Conservation (phyloP, 2,329 filamentous ascomycete species). For the Paraphaeosphaeria minitans region DNA sequence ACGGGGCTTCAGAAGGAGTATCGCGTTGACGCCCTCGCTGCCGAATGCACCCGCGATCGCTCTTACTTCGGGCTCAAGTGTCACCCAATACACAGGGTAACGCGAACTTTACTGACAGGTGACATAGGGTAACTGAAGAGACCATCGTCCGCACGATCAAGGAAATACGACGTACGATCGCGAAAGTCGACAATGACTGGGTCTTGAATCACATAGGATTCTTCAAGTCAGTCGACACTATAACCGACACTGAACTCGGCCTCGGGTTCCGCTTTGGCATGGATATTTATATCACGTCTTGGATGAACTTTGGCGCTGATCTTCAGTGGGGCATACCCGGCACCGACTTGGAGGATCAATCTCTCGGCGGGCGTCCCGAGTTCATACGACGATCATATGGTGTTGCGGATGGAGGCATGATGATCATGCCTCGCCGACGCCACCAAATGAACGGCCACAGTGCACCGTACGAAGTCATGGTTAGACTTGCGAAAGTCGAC, state of each 20-base stretch:
- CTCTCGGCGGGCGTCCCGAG: conserved; percentile 37
- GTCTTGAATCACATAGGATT: conserved; percentile 35
- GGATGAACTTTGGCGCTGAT: conserved; percentile 43
- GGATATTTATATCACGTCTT: conserved; percentile 44
- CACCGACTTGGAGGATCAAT: conserved; percentile 28
- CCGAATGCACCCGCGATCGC: neutral
- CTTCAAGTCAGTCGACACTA: conserved; percentile 35
- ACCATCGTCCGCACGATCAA: conserved; percentile 37
- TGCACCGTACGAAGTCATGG: conserved; percentile 43
- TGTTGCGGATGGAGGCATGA: conserved; percentile 41
- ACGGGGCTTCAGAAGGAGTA: neutral
- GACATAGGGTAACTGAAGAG: conserved; percentile 34
- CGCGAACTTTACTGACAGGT: conserved; percentile 10
- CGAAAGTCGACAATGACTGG: conserved; percentile 40
- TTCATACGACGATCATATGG: conserved; percentile 40
- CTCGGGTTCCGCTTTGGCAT: conserved; percentile 36
- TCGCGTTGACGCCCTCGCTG: neutral
- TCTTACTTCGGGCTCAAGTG: neutral
- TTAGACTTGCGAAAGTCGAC: conserved; percentile 40
- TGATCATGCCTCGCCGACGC: conserved; percentile 41
- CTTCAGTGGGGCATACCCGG: conserved; percentile 42
- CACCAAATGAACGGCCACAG: conserved; percentile 27
- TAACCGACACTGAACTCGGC: conserved; percentile 38
- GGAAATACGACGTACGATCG: conserved; percentile 34
- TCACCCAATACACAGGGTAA: conserved; percentile 8